These are phyloP conservation scores for Cryphonectria nitschkei DNA, from an alignment of 2,329 filamentous ascomycete genomes.

Conservation along the genomic window DNA sequence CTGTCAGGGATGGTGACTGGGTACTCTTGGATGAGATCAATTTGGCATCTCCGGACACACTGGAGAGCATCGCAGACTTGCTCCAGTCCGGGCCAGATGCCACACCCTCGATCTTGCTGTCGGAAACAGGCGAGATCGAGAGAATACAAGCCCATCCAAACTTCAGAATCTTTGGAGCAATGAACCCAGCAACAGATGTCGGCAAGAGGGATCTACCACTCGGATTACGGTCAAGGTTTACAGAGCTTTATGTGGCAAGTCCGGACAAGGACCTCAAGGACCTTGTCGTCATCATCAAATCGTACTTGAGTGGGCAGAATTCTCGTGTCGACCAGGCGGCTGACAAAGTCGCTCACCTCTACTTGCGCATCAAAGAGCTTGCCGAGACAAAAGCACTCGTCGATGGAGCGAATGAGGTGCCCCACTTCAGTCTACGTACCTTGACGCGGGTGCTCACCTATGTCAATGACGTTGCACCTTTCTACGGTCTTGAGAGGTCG, in stretches of 20 bases:
- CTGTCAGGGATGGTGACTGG: conserved; percentile 96
- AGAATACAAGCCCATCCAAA: conserved; percentile 86
- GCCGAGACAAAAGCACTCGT: conserved; percentile 83
- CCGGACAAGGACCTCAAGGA: conserved; percentile 88
- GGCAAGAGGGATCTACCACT: conserved; percentile 93
- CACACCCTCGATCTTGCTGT: conserved; percentile 81
- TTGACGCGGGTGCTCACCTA: conserved; percentile 89
- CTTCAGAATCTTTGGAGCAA: conserved; percentile 95
- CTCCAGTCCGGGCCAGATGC: conserved; percentile 73
- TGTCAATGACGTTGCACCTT: conserved; percentile 79
- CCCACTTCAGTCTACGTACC: conserved; percentile 95
- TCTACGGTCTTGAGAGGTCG: conserved; percentile 83
- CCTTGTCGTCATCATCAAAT: conserved; percentile 83
- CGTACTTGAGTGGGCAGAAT: conserved; percentile 76
- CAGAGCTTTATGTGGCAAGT: conserved; percentile 90
- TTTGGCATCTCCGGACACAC: conserved; percentile 87
- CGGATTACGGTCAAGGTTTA: conserved; percentile 89
- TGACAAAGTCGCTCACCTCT: conserved; percentile 82
- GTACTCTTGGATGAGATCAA: conserved; percentile 97
- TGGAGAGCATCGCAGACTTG: conserved; percentile 91
- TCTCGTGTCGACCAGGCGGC: conserved; percentile 74
- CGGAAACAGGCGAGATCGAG: conserved; percentile 92
- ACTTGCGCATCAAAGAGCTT: conserved; percentile 82
- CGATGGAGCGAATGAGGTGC: conserved; percentile 92
- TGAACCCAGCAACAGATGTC: conserved; percentile 98